Base-by-base conservation (phyloP, 192 early-diverging fungal genomes). In the Jimgerdemannia lactiflua region DNA sequence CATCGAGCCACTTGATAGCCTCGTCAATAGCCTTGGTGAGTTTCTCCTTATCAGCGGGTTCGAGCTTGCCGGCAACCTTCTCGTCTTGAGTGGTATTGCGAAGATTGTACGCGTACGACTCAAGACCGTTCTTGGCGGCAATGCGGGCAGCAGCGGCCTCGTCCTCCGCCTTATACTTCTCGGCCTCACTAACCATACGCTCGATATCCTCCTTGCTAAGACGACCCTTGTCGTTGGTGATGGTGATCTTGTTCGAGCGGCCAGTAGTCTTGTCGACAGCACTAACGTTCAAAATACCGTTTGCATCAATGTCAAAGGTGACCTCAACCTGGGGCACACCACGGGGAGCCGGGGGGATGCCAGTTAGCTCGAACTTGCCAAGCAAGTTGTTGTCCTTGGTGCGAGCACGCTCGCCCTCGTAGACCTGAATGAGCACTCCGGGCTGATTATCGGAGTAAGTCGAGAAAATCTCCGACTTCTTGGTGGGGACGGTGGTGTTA, bases 361-460 rank as follows among this genome's bases (percentile, higher is more conserved):
- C 91, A 81, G 89, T 96, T 64, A 99, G 91, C 81, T 99, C 97
- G 77, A 99, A 99, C 85, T 97, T 96, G 86, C 97, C 95, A 73
- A 98, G 92, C 43, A 93, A 85, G 89, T 98, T 95, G 94, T 98
- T 98, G 88, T 98, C 94, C 92, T 97, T 98, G 89, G 96, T 97
- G 84, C 97, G 86, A 74, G 94, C 88, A 76, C 95, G 93, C 86
- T 97, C 97, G 85, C 97, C 97, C 89, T 98, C 96, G 80, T 89
- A 98, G 72, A 98, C 95, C 86, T 97, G 96, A 84, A 98, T 98
- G 75, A 96, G 89, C 70, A 98, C 97, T 59, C 92, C 91, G 77
- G 94, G 93, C 86, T 98, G 97, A 91, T 98, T 98, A 88, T 98
- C 96, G 69, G 92, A 94, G 75, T 95, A 95, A 67, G 97, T 97